A percentile compares a stretch with the other conserved stretches of the same genome.
These are phyloP conservation scores for Ceratobasidium theobromae DNA, from an alignment of 1,284 basidiomycete species.

Conservation along the genomic window DNA sequence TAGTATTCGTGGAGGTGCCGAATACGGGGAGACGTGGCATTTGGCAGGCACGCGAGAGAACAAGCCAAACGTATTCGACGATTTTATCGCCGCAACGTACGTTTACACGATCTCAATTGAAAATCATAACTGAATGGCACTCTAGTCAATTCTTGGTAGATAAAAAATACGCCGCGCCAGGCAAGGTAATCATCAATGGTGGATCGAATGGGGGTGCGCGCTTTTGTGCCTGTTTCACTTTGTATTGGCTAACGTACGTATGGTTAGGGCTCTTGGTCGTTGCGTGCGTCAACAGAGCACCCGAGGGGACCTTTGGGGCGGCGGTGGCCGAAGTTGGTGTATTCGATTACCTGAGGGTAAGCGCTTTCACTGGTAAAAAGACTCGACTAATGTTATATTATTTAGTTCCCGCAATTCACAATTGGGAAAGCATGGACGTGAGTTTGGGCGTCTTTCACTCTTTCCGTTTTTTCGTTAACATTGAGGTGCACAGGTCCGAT, in stretches of 20 bases:
- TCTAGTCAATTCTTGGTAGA: constrained; percentile 68
- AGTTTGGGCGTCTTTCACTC: background rate
- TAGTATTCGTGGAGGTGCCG: constrained; percentile 78
- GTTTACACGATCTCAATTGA: constrained; percentile 38
- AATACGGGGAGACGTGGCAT: constrained; percentile 85
- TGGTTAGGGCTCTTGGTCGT: constrained; percentile 67
- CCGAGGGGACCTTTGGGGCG: constrained; percentile 76
- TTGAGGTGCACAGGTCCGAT: constrained; percentile 50
- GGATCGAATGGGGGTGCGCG: constrained; percentile 71
- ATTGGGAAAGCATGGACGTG: constrained; percentile 74
- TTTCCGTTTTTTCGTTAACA: background rate
- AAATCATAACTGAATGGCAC: constrained; percentile 1
- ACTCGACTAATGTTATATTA: constrained; percentile 1
- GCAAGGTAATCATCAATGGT: constrained; percentile 77
- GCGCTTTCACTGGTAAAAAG: constrained; percentile 34
- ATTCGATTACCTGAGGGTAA: constrained; percentile 74
- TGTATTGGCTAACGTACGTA: background rate
- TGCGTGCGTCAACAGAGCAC: constrained; percentile 78
- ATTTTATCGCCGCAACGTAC: constrained; percentile 78
- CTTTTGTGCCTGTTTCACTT: background rate
- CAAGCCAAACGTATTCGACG: constrained; percentile 76
- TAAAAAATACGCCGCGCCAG: constrained; percentile 67
- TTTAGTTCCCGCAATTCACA: constrained; percentile 72
- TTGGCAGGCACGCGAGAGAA: constrained; percentile 65
- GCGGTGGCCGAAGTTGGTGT: constrained; percentile 80